Conservation (phyloP, 169 alveolate genomes). For the Eimeria tenella region DNA sequence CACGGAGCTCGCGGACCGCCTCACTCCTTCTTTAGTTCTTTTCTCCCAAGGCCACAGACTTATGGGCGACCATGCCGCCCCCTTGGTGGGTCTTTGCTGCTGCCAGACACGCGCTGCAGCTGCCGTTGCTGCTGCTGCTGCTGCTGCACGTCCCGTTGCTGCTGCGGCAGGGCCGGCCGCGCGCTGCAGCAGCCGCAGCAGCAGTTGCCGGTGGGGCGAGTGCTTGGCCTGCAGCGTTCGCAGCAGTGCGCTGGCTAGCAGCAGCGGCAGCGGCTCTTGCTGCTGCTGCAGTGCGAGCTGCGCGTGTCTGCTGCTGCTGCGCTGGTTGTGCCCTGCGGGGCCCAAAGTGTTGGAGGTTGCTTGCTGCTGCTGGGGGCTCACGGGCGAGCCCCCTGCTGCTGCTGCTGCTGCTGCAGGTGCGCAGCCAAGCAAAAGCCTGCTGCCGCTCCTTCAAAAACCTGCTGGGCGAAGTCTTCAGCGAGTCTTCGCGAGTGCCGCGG, state of each 20-base stretch:
- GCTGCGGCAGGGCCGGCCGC: background rate
- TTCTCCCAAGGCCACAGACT: conserved; percentile 93
- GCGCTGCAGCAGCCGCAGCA: background rate
- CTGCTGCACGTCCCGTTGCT: background rate
- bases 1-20: conserved; percentile 96
- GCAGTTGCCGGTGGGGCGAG: no score
- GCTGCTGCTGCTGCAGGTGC: conserved; percentile 72
- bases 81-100: conserved; percentile 83
- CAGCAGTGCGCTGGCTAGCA: background rate
- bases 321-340: background rate
- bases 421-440: conserved; percentile 92
- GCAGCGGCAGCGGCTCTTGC: background rate
- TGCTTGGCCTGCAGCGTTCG: no score
- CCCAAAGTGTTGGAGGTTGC: background rate
- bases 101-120: background rate
- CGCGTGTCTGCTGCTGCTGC: background rate
- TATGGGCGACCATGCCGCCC: conserved; percentile 95
- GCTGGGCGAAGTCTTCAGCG: conserved; percentile 88
- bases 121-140: background rate
- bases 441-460: conserved; percentile 93
- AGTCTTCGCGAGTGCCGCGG: conserved; percentile 32
- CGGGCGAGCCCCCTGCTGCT: no score
- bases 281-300: background rate
- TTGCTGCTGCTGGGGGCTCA: background rate
- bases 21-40: conserved; percentile 96